Conservation (phyloP, 2,329 filamentous ascomycete genomes). For the Aaosphaeria arxii region DNA sequence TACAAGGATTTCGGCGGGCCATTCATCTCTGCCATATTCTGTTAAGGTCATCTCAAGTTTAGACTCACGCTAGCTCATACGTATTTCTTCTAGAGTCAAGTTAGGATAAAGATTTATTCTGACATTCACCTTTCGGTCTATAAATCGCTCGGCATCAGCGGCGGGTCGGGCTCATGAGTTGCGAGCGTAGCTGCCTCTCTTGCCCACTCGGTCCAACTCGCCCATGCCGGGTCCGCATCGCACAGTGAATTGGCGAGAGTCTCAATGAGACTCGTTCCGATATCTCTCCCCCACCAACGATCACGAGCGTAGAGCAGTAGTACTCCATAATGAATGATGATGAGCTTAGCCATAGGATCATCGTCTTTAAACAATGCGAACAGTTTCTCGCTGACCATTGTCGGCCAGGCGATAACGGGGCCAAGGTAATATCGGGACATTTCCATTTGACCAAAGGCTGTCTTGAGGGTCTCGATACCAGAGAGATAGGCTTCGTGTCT, state of each 20-base stretch:
- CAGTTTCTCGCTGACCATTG: conserved; percentile 3
- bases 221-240: conserved; percentile 4
- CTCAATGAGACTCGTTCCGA: conserved; percentile 4
- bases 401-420: conserved; percentile 7
- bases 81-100: too few relatives aligned
- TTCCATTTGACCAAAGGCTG: neutral
- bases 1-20: too few relatives aligned
- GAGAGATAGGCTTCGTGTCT: conserved; percentile 1
- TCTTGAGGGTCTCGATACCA: conserved; percentile 2
- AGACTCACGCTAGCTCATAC: too few relatives aligned
- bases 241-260: conserved; percentile 1
- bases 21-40: too few relatives aligned
- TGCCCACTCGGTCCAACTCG: neutral
- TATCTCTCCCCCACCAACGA: conserved; percentile 6
- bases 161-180: neutral
- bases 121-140: too few relatives aligned
- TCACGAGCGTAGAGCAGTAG: conserved; percentile 5
- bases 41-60: too few relatives aligned
- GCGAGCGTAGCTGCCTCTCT: conserved; percentile 1
- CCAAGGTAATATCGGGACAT: conserved; percentile 2
- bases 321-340: conserved; percentile 9
- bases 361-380: conserved; percentile 4
- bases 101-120: too few relatives aligned
- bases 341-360: conserved; percentile 7
- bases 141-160: too few relatives aligned